Evolutionary conservation across 2,329 filamentous ascomycete genomes (phyloP).

Genomic region (Lasiodiplodia hormozganensis): DNA sequence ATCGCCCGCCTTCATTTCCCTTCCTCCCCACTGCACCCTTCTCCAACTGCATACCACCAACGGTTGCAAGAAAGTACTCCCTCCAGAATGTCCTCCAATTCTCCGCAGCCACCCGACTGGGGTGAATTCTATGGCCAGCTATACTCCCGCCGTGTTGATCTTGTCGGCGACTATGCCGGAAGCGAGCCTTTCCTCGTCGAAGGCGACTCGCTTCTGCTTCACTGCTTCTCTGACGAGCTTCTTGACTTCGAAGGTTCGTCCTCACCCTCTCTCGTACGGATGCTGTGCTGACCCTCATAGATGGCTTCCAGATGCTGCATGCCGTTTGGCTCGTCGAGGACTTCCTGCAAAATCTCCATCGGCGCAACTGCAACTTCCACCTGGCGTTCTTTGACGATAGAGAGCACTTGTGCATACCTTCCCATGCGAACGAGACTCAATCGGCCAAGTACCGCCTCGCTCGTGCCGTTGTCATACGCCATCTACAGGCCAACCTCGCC

Average conservation of each 20-base stretch:
- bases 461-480: slow-evolving; percentile 68
- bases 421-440: slow-evolving; percentile 41
- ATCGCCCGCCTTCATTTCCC: neutral
- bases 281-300: slow-evolving; percentile 24
- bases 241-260: slow-evolving; percentile 66
- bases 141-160: slow-evolving; percentile 48
- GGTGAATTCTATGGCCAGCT: slow-evolving; percentile 39
- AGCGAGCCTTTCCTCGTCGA: slow-evolving; percentile 76
- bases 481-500: slow-evolving; percentile 60
- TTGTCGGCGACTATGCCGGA: slow-evolving; percentile 78
- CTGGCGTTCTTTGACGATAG: slow-evolving; percentile 71
- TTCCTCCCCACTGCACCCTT: neutral
- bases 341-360: slow-evolving; percentile 66
- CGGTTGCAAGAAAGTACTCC: neutral
- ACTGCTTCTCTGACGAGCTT: slow-evolving; percentile 66
- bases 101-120: neutral
- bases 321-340: slow-evolving; percentile 72
- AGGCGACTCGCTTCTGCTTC: slow-evolving; percentile 72
- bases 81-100: neutral
- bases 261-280: slow-evolving; percentile 7
- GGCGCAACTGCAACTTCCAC: slow-evolving; percentile 73
- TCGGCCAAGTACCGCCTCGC: slow-evolving; percentile 66
- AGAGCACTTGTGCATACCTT: slow-evolving; percentile 63
- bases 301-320: slow-evolving; percentile 74
- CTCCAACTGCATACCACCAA: neutral